These are phyloP conservation scores for Fagus sylvatica DNA, from an alignment of 306 rosid genomes.

Conservation along the genomic window DNA sequence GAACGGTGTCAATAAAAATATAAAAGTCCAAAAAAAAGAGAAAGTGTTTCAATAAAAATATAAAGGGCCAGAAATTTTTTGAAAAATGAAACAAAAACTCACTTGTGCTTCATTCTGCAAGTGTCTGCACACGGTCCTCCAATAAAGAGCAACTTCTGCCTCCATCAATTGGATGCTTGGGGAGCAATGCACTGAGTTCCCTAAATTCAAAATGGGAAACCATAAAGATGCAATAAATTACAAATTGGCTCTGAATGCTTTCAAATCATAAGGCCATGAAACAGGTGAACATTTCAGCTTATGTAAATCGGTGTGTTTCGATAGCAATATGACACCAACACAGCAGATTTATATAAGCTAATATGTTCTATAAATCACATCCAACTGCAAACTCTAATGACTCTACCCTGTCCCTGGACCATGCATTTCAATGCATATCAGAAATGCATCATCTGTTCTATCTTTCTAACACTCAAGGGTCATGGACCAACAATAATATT, in stretches of 20 bases:
- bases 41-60: neutral
- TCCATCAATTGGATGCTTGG: conserved; percentile 72
- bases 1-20: no score
- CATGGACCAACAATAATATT: neutral
- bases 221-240: conserved; percentile 16
- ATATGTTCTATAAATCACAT: neutral
- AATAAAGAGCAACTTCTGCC: conserved; percentile 84
- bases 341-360: neutral
- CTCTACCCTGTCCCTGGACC: neutral
- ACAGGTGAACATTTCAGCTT: neutral
- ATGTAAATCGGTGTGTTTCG: neutral
- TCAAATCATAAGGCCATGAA: neutral
- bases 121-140: conserved; percentile 77
- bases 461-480: neutral
- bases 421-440: neutral
- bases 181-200: conserved; percentile 29
- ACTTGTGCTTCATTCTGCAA: conserved; percentile 85
- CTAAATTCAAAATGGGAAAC: conserved; percentile 35
- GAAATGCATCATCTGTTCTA: neutral
- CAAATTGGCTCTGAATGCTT: neutral
- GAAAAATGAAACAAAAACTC: conserved; percentile 28
- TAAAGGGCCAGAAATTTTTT: neutral
- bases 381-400: neutral
- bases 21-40: neutral
- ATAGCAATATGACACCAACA: neutral